Evolutionary conservation across 345 rosid species (phyloP).

Genomic region (Salix koriyanagi): DNA sequence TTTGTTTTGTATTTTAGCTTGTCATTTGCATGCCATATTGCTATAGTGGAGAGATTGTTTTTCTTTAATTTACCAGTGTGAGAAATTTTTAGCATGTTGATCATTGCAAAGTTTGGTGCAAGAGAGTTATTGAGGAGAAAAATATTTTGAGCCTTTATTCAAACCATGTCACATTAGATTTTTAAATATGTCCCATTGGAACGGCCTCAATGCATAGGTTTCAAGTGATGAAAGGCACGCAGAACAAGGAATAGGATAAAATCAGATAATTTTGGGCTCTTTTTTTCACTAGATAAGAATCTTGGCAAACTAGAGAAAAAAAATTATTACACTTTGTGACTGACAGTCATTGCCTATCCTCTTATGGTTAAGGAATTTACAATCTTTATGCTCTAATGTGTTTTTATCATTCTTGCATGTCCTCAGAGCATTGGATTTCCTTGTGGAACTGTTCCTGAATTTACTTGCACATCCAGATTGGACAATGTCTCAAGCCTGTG

Average conservation of each 20-base stretch:
- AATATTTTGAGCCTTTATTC: neutral
- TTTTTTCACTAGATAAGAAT: neutral
- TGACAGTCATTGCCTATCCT: neutral
- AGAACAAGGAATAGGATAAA: neutral
- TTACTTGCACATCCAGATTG: constrained; percentile 75
- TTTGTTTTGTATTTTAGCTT: neutral
- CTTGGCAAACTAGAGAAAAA: neutral
- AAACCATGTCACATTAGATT: neutral
- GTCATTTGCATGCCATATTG: neutral
- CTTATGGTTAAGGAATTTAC: neutral
- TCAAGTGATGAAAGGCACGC: neutral
- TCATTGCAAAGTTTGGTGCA: neutral
- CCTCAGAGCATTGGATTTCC: constrained; percentile 91
- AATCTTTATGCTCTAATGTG: neutral
- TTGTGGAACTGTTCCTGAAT: constrained; percentile 82
- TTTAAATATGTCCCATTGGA: neutral
- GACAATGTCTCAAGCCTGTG: constrained; percentile 87
- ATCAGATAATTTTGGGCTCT: neutral
- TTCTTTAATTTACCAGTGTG: neutral
- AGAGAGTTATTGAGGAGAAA: neutral
- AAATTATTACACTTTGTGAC: neutral
- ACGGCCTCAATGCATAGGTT: neutral
- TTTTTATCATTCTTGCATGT: constrained; percentile 3
- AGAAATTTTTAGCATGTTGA: neutral
- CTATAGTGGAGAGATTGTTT: neutral